Percentiles rank a stretch among this genome's conserved stretches.
These are phyloP conservation scores for Puccinia coronata DNA, from an alignment of 1,284 basidiomycete genomes.

Conservation along the genomic window DNA sequence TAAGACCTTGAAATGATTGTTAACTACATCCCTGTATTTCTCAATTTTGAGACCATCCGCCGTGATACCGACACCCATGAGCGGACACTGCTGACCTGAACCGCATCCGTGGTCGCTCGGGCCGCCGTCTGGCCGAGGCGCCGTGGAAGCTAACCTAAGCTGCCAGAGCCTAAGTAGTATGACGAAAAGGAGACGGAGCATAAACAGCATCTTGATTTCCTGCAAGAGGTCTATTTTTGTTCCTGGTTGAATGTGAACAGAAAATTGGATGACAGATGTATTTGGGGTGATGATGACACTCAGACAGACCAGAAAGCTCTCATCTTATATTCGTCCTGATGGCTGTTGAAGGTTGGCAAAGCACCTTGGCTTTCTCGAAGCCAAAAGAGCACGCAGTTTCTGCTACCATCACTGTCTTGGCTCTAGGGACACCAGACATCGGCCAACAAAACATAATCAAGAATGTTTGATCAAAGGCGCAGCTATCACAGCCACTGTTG, in stretches of 20 bases:
- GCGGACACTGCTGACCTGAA: not conserved
- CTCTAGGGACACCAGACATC: no score
- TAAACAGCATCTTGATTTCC: not conserved
- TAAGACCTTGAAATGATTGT: not conserved
- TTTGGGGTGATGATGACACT: no score
- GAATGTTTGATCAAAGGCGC: no score
- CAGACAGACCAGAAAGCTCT: no score
- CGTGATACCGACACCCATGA: not conserved
- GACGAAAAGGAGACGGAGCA: not conserved
- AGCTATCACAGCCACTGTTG: no score
- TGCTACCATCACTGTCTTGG: no score
- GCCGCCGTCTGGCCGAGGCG: not conserved
- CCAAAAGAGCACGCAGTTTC: no score
- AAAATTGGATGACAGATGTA: no score
- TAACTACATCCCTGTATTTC: not conserved
- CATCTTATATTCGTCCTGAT: no score
- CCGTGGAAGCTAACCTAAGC: not conserved
- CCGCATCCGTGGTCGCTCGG: not conserved
- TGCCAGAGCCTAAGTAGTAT: not conserved
- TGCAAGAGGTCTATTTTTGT: not conserved
- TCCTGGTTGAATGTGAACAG: not conserved
- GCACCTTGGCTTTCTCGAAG: no score
- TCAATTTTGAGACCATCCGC: not conserved
- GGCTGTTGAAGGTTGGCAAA: no score
- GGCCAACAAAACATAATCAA: no score